Percentiles rank a stretch among this genome's conserved stretches.
phyloP scores from a whole-genome alignment of 2,329 filamentous ascomycete genomes.

The Aspergillus candidus region DNA sequence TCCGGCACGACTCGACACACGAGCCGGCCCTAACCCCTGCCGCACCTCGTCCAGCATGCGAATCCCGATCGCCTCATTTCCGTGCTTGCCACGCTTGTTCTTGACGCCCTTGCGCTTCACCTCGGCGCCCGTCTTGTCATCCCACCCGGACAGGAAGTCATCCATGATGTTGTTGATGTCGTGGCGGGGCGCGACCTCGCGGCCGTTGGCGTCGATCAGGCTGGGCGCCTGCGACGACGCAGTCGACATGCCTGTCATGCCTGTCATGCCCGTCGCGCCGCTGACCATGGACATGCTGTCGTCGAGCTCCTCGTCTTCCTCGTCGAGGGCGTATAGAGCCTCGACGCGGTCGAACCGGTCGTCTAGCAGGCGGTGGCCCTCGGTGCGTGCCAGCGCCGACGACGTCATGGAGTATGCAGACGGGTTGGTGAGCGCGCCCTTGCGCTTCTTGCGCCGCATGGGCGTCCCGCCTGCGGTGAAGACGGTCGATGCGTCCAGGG shows the following conservation, averaged over 20 bases:
- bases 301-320: slow-evolving; percentile 49
- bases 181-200: slow-evolving; percentile 54
- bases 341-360: slow-evolving; percentile 88
- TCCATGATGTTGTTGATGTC: slow-evolving; percentile 92
- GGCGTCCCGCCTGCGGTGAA: slow-evolving; percentile 59
- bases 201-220: slow-evolving; percentile 33
- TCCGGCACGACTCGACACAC: slow-evolving; percentile 42
- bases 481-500: slow-evolving; percentile 36
- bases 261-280: slow-evolving; percentile 49
- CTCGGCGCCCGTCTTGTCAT: slow-evolving; percentile 37
- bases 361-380: slow-evolving; percentile 78
- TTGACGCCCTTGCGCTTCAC: slow-evolving; percentile 41
- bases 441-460: slow-evolving; percentile 79
- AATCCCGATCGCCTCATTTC: slow-evolving; percentile 71
- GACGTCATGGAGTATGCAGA: slow-evolving; percentile 90
- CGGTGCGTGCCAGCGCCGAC: slow-evolving; percentile 78
- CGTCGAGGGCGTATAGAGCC: slow-evolving; percentile 65
- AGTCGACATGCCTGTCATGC: slow-evolving; percentile 50
- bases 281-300: slow-evolving; percentile 47
- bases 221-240: slow-evolving; percentile 57
- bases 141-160: slow-evolving; percentile 70
- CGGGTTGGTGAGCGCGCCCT: slow-evolving; percentile 82
- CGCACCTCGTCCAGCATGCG: slow-evolving; percentile 89
- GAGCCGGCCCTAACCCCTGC: slow-evolving; percentile 69
- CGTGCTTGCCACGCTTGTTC: slow-evolving; percentile 66